Evolutionary conservation across 148 eudicot genomes (phyloP).

Genomic region (Pharnaceum exiguum): DNA sequence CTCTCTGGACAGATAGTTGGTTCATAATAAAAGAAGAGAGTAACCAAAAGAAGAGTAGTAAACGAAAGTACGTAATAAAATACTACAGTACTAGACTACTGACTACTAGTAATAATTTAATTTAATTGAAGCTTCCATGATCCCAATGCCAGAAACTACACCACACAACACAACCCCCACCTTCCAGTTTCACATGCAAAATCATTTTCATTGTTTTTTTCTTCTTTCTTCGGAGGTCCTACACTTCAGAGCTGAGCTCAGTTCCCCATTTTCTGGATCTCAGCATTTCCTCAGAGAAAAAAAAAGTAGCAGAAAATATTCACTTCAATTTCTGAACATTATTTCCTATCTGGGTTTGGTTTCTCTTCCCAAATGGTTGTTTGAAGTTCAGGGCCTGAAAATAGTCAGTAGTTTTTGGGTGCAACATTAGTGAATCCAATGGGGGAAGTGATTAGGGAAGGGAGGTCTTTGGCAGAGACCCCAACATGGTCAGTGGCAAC

Average conservation of each 20-base stretch:
- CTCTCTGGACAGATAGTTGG: too few species aligned
- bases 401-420: conserved; percentile 1
- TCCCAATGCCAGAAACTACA: background rate
- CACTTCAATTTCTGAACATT: background rate
- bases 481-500: conserved; percentile 99
- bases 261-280: conserved; percentile 24
- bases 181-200: background rate
- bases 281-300: background rate
- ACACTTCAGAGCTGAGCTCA: conserved; percentile 4
- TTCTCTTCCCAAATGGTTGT: background rate
- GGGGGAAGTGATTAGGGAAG: conserved; percentile 45
- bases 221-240: background rate
- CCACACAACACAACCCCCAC: background rate
- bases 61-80: too few species aligned
- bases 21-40: too few species aligned
- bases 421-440: background rate
- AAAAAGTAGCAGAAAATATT: too few species aligned
- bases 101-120: background rate
- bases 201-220: background rate
- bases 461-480: conserved; percentile 87
- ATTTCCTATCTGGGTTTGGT: conserved; percentile 9
- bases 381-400: conserved; percentile 4
- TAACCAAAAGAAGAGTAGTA: too few species aligned
- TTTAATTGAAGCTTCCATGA: conserved; percentile 6
- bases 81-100: conserved; percentile 2